Base-by-base conservation (phyloP, 352 stramenopile genomes). In the Paralagenidium karlingii region DNA sequence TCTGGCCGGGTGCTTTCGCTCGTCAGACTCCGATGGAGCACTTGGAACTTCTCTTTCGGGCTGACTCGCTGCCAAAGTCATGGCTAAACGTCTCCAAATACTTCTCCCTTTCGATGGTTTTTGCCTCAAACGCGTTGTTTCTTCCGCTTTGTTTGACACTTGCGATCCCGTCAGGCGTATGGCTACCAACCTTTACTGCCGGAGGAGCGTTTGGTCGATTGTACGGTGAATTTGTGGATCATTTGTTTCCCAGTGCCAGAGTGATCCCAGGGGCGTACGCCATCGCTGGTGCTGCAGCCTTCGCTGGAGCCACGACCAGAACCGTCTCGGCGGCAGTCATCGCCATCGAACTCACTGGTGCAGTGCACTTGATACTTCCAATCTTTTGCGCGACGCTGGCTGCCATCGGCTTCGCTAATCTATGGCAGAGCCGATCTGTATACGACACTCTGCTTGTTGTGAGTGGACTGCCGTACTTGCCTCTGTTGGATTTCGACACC, bases 271-370 rank as follows among this genome's bases (percentile, higher is more conserved):
- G 75, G 1, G 69, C 64, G 3, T 94, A 90, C 43, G 71, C 82
- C 11, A 58, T 94, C 21, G 79, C 66, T 16, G 79, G 82, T 1
- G 82, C 73, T 30, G 75, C 80, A 1, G 70, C 75, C 4, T 87
- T 87, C 28, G 61, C 73, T 1, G 66, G 53, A 3, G 73, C 67
- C 12, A 67, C 71, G 3, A 94, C 82, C 8, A 59, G 78, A 9
- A 81, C 82, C 2, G 56, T 94, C 1, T 90, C 74, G 3, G 74
- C 82, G 9, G 79, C 77, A 1, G 81, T 94, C 28, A 94, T 94
- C 47, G 82, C 79, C 2, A 53, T 92, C 25, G 80, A 94, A 49
- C 79, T 94, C 46, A 94, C 80, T 18, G 57, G 76, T 10, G 63
- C 75, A 24, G 88, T 94, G 60, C 60, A 63, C 5, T 55, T 90